Evolutionary conservation across 305 asterid genomes (phyloP).

Genomic region (Stenogyne calaminthoides): DNA sequence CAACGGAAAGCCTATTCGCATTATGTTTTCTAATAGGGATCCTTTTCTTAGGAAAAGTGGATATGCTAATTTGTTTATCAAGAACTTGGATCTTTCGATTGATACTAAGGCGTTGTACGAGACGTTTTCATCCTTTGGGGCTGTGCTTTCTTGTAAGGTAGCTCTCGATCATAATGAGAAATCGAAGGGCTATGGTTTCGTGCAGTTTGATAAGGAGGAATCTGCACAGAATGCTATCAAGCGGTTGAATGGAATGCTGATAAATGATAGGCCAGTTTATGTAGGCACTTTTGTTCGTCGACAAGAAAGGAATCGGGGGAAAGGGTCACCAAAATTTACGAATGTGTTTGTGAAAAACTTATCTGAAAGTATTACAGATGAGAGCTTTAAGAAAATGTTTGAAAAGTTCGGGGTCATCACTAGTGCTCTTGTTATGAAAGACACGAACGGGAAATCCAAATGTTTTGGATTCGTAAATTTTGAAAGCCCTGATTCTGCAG

Average conservation of each 20-base stretch:
- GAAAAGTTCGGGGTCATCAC: conserved; percentile 61
- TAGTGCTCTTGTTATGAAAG: conserved; percentile 70
- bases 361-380: conserved; percentile 45
- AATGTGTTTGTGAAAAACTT: conserved; percentile 74
- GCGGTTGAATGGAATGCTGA: conserved; percentile 65
- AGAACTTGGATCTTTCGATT: conserved; percentile 63
- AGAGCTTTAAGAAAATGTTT: conserved; percentile 49
- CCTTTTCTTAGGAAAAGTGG: conserved; percentile 75
- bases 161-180: conserved; percentile 53
- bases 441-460: conserved; percentile 57
- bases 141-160: conserved; percentile 75
- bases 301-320: conserved; percentile 52
- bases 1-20: conserved; percentile 72
- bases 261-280: conserved; percentile 74
- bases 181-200: conserved; percentile 75
- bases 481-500: conserved; percentile 52
- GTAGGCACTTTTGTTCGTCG: conserved; percentile 72
- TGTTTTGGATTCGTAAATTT: conserved; percentile 79
- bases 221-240: conserved; percentile 64
- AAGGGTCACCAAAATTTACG: conserved; percentile 48
- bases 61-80: conserved; percentile 67
- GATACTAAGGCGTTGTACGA: conserved; percentile 69
- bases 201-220: conserved; percentile 72
- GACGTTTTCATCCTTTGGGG: conserved; percentile 66
- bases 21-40: conserved; percentile 78